Base-by-base conservation (phyloP, 192 early-diverging fungal species). In the Backusella parvicylindrica region DNA sequence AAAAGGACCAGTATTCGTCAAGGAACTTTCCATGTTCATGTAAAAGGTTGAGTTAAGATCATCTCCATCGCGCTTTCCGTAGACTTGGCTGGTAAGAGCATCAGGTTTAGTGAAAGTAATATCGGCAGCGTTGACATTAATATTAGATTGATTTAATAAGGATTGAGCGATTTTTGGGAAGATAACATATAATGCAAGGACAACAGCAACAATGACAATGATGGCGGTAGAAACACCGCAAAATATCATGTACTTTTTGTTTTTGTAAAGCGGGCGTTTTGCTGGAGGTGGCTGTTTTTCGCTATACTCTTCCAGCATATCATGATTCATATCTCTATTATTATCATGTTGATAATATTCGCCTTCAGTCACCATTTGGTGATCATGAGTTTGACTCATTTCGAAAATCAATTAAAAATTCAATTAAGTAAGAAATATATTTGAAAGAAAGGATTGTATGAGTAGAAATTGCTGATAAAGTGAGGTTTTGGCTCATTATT, bases 1-100 rank as follows among this genome's bases (percentile, higher is more conserved):
- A 77, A 89, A 87, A 21, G 86, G 84, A 66, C 87, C 87, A 38
- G 84, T 86, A 30, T 86, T 79, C 15, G 74, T 68, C n/a, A 87
- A 50, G 2, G 30, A 53, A 36, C 79, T 79, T 36, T 77, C 69
- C 80, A 86, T 85, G 41, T 47, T 23, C 80, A 82, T 84, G 32
- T 73, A 63, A 28, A 87, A 77, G 7, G 71, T 73, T 13, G 63
- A 74, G 67, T 89, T 80, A 9, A 63, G 31, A 32, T 80, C 56
- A 41, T 68, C 65, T 15, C 37, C 68, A 35, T 47, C 70, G 28
- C 66, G 72, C 15, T 63, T 72, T 32, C 28, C 43, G 6, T 69
- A 69, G 8, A 40, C 64, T 13, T 43, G 16, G 15, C 21, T 41
- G 2, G 38, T 5, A 40, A 60, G 47, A 18, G 9, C 36, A 16